Base-by-base conservation (phyloP, 768 basidiomycete species). In the Rossbeevera mucosa region DNA sequence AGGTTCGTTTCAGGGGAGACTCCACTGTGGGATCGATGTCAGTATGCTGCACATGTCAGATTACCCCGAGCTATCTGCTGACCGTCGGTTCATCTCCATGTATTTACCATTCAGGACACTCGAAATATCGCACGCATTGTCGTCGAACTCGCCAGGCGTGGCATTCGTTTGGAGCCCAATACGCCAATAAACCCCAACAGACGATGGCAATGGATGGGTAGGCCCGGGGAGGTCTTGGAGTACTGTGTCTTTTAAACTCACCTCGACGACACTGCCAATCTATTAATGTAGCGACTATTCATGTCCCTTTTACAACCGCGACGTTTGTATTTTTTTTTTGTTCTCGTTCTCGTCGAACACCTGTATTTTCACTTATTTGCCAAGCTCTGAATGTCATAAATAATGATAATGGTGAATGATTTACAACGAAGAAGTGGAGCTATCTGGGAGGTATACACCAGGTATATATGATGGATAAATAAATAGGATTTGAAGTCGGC, bases 1-100 rank as follows among this genome's bases (percentile, higher is more conserved):
- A 43, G 76, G 80, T 5, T 75, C 78, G 7, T 98, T 98, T 64
- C 73, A 86, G 67, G 94, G 95, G 20, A 81, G 88, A 60, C 76
- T 82, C 50, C 95, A 98, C 70, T 83, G 83, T 63, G 95, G 95
- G 21, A 87, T 95, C 30, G 92, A 94, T 71, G 94, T 94, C 56
- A 75, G 89, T 83, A 41, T 45, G 51, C n/a, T 36, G 57, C n/a
- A 49, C 50, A 52, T 31, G 16, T 13, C 40, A 8, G 21, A 11
- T 25, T 43, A 38, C 21, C 43, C 21, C 16, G 36, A 44, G 31
- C 43, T 8, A 26, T 25, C 26, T 50, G 33, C 38, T 57, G 47
- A 60, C 54, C 11, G 6, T n/a, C 21, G 14, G 40, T 31, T 20
- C 41, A 30, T 18, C 42, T 46, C 61, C 21, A 22, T 50, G 54